Conservation (phyloP, 768 basidiomycete genomes). For the Gautieria morchelliformis region DNA sequence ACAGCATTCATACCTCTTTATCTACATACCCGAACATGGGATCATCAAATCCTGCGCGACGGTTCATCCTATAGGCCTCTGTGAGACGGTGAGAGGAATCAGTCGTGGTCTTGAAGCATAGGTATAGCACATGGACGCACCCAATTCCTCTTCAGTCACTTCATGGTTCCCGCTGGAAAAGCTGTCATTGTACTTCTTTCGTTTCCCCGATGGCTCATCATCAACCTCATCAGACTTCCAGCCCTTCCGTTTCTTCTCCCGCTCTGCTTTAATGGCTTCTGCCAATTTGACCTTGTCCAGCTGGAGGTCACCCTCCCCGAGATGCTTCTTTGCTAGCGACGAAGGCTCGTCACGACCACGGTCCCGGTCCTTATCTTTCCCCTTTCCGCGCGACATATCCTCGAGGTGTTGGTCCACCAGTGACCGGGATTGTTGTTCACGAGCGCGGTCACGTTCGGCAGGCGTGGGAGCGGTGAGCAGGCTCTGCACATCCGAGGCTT, state of each 20-base stretch:
- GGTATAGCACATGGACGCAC: slow-evolving; percentile 30
- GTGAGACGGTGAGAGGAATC: slow-evolving; percentile 32
- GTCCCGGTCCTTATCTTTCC: slow-evolving; percentile 18
- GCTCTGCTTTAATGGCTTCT: slow-evolving; percentile 58
- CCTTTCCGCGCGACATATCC: slow-evolving; percentile 11
- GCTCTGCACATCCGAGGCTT: slow-evolving; percentile 65
- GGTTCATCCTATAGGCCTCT: slow-evolving; percentile 88
- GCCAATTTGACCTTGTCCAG: slow-evolving; percentile 63
- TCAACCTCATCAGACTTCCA: slow-evolving; percentile 40
- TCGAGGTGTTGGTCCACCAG: slow-evolving; percentile 4
- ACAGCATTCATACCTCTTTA: not conserved
- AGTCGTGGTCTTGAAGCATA: not conserved
- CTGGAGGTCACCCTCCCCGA: slow-evolving; percentile 75
- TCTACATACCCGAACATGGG: slow-evolving; percentile 56
- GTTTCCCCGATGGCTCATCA: slow-evolving; percentile 50
- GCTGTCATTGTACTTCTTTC: slow-evolving; percentile 31
- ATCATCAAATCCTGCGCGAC: slow-evolving; percentile 65
- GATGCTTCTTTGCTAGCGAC: slow-evolving; percentile 66
- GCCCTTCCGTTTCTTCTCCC: slow-evolving; percentile 64
- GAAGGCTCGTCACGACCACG: slow-evolving; percentile 22
- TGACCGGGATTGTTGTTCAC: not conserved
- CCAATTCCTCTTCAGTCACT: slow-evolving; percentile 82
- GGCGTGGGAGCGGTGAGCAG: slow-evolving; percentile 42
- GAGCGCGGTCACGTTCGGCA: slow-evolving; percentile 9
- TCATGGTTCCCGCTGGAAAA: slow-evolving; percentile 48